Base-by-base conservation (phyloP, 768 basidiomycete genomes). In the Russula griseocarnosa region DNA sequence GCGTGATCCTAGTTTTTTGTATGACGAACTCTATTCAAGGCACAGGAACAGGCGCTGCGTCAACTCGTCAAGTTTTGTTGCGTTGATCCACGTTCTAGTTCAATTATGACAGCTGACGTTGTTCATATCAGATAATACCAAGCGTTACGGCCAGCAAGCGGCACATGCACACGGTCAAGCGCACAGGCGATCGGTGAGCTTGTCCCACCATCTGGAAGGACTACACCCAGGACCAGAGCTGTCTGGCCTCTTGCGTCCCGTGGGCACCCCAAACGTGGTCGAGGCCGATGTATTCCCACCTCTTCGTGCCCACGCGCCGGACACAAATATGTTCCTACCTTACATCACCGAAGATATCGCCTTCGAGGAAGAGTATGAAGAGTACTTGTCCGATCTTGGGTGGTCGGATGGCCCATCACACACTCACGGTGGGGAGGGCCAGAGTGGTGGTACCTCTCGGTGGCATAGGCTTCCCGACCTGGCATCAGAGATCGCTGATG, bases 261-360 rank as follows among this genome's bases (percentile, higher is more conserved):
- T 86, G 11, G 87, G 89, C 58, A 88, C 92, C 26, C 86, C 91
- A 0, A 90, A 89, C 70, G 75, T 84, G 34, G 83, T 85, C 9
- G 94, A 94, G 67, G 85, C 86, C 9, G 97, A 98, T 68, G 92
- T 97, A 14, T 98, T 99, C 79, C 97, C 97, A 28, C 97, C 97
- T 0, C 81, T 88, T 30, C 91, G 94, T 36, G 89, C 91, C 47
- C 90, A 90, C 70, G 88, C 90, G 1, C 87, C 89, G 0, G 89
- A 92, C 72, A 85, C 89, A 13, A 86, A 85, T 16, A 87, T 89
- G 51, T 92, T 94, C 77, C 79, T 94, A 24, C 92, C 93, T 18
- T 97, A 93, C 72, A 93, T 91, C 46, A 88, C 92, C 1, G 96
- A 98, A 73, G 91, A 94, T 69, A 89, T 92, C 63, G 94, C 93